Evolutionary conservation across 2,329 filamentous ascomycete species (phyloP), one percentile per base, ranked within the genome.

Genomic region (Chalara sp.): DNA sequence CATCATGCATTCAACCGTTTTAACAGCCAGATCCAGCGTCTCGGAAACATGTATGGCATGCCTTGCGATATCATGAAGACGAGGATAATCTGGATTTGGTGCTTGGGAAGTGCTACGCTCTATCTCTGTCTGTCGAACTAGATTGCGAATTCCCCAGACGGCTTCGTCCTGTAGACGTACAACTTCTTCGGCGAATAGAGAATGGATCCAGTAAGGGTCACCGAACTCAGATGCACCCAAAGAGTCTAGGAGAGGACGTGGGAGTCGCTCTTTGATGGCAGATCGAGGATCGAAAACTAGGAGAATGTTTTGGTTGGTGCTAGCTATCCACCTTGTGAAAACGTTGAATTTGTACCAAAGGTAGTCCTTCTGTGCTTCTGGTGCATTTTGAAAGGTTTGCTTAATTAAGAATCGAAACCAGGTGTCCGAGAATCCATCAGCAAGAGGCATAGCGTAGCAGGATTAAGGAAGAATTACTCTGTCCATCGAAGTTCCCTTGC

Each of bases 121-220:
- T 39, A 58, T 65, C 46, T 74, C 72, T 2, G 65, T 63, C 0
- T 3, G 45, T 3, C 73, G 61, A 1, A 75, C 65, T 0, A 54
- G 56, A 32, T 67, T 51, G 1, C 72, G 64, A 2, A 72, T 61
- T 0, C 53, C 52, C 73, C 73, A 76, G 6, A 75, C 67, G 0
- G 70, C 63, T 0, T 57, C 32, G 6, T 71, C 66, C 32, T 68
- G 66, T 4, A 68, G 50, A 4, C 46, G 45, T 3, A 65, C 58
- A 3, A 73, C 37, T 21, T 68, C 62, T 8, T 60, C 57, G 1
- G 65, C 30, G 4, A 72, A 43, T 5, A 49, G 51, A 1, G 58
- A 50, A 35, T 72, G 69, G 3, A 67, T 54, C 69, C 68, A 72
- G 40, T 70, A 71, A 0, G 69, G 69, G 28, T 52, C 40, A 39